These are phyloP conservation scores for Abelmoschus esculentus DNA, from an alignment of 345 rosid species.

Conservation along the genomic window DNA sequence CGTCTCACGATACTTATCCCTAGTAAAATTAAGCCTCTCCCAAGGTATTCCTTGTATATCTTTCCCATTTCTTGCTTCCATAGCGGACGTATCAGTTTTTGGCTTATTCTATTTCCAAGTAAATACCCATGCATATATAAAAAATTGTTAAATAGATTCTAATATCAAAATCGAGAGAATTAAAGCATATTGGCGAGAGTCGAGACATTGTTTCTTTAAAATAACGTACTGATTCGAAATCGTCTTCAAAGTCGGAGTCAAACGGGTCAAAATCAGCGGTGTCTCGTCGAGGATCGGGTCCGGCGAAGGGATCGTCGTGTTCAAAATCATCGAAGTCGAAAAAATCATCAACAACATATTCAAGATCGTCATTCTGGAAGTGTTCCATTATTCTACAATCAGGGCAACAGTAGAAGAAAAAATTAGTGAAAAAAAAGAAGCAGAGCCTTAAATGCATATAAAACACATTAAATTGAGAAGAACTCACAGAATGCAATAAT, in stretches of 20 bases:
- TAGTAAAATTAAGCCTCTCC: conserved; percentile 69
- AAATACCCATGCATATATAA: neutral
- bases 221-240: conserved; percentile 40
- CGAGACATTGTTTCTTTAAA: neutral
- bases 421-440: neutral
- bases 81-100: conserved; percentile 68
- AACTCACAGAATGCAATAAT: neutral
- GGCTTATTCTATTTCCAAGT: conserved; percentile 33
- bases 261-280: conserved; percentile 16
- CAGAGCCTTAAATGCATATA: neutral
- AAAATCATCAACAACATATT: conserved; percentile 38
- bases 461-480: neutral
- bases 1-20: conserved; percentile 64
- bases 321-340: conserved; percentile 30
- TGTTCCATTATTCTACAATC: conserved; percentile 41
- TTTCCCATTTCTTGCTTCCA: conserved; percentile 76
- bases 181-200: neutral
- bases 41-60: conserved; percentile 97
- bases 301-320: conserved; percentile 26
- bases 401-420: neutral
- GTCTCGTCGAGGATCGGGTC: conserved; percentile 15
- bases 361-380: conserved; percentile 40
- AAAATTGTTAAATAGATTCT: neutral
- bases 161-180: neutral
- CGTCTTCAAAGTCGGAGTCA: conserved; percentile 59